Evolutionary conservation across 148 eudicot genomes (phyloP).

Genomic region (Talinum fruticosum): DNA sequence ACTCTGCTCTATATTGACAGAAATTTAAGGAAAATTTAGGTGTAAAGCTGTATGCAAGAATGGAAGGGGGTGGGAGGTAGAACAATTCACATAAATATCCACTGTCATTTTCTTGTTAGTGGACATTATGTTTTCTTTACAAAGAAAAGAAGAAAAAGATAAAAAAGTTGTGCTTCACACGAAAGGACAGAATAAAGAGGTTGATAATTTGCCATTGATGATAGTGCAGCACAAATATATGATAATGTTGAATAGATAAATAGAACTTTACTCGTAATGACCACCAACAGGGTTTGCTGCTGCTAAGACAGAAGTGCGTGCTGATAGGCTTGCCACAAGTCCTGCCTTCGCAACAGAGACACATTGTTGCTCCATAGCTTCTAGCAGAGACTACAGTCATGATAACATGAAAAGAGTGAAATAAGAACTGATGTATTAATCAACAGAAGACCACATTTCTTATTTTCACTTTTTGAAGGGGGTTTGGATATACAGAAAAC

Average conservation of each 20-base stretch:
- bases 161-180: too few relatives aligned
- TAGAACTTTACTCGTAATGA: constrained; percentile 61
- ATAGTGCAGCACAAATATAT: not conserved
- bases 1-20: not conserved
- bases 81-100: not conserved
- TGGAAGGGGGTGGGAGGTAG: not conserved
- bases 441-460: not conserved
- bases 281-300: constrained; percentile 99
- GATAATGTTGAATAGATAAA: not conserved
- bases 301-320: constrained; percentile 93
- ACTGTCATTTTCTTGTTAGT: too few relatives aligned
- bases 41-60: too few relatives aligned
- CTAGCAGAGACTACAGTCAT: constrained; percentile 65
- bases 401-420: constrained; percentile 6
- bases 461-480: not conserved
- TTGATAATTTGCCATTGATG: not conserved
- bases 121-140: too few relatives aligned
- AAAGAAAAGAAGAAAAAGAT: too few relatives aligned
- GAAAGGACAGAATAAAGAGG: not conserved
- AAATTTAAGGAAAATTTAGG: not conserved
- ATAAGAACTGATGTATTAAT: not conserved
- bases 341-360: constrained; percentile 99
- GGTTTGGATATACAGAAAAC: constrained; percentile 28
- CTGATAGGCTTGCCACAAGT: constrained; percentile 95
- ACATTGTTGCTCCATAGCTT: constrained; percentile 99